Evolutionary conservation across 768 basidiomycete genomes (phyloP), one percentile per base, ranked within the genome.

Genomic region (Trametes cinnabarina): DNA sequence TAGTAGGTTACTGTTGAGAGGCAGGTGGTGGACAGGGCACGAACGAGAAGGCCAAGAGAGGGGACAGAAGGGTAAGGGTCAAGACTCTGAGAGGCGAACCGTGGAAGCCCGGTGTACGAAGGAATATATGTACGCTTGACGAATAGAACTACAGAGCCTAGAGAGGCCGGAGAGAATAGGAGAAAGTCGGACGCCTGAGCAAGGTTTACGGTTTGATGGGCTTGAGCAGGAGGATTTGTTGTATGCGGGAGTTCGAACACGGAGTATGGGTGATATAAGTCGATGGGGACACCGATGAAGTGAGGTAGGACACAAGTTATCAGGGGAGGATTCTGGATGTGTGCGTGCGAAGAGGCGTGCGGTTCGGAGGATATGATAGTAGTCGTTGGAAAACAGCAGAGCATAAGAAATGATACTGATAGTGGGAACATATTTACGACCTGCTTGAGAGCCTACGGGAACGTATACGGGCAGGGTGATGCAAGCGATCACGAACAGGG

Each of bases 91-190:
- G 25, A 30, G 50, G 22, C 20, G 22, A 20, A 35, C 44, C 44
- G 30, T 20, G 12, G 19, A 28, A 40, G 47, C 58, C 58, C 47
- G 39, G 39, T 59, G 55, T 56, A 61, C 50, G 54, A 53, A 56
- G 42, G 60, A 51, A 61, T 61, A 61, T 48, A 53, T 47, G 54
- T 56, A 61, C 60, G 53, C 44, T 47, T 47, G 54, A 52, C 60
- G 34, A 28, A n/a, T 53, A 57, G n/a, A 52, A 51, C 50, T 56
- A 57, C 55, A 56, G 51, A 52, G 52, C 51, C 58, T 59, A 19
- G 20, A 35, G 57, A 32, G 39, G 58, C 62, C 58, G 50, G 50
- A 56, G 53, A 60, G 34, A 40, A 41, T 17, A 30, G 49, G 54
- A 46, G 22, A 48, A 42, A 25, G 5, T 19, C 14, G 26, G 30